These are phyloP conservation scores for Fusarium subtropicale DNA, from an alignment of 2,329 filamentous ascomycete species.

Conservation along the genomic window DNA sequence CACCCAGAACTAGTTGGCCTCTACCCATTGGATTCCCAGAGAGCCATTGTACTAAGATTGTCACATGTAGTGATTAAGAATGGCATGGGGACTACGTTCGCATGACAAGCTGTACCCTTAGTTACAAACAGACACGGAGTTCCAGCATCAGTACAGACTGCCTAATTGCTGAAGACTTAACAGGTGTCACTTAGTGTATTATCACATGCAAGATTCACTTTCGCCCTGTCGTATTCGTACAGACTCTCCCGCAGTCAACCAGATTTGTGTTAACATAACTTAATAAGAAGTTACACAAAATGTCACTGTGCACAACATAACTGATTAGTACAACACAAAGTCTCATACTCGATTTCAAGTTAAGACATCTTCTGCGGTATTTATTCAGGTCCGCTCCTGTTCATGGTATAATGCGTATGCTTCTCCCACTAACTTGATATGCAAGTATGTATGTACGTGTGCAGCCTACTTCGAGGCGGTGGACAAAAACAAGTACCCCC, in stretches of 20 bases:
- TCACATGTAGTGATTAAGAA: slow-evolving; percentile 23
- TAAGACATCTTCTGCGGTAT: slow-evolving; percentile 9
- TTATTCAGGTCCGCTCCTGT: slow-evolving; percentile 35
- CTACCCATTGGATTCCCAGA: background rate
- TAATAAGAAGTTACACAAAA: background rate
- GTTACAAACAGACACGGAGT: background rate
- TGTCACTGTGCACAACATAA: background rate
- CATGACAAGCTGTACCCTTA: background rate
- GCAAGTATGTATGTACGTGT: slow-evolving; percentile 24
- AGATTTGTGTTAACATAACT: background rate
- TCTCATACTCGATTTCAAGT: slow-evolving; percentile 3
- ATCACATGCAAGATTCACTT: slow-evolving; percentile 22
- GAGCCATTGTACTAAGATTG: background rate
- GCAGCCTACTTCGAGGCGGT: slow-evolving; percentile 18
- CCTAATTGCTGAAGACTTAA: background rate
- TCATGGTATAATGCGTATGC: slow-evolving; percentile 36
- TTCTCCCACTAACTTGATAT: slow-evolving; percentile 20
- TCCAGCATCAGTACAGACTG: background rate
- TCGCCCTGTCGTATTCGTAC: slow-evolving; percentile 15
- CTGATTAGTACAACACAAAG: background rate
- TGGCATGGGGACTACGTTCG: slow-evolving; percentile 20
- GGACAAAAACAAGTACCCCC: slow-evolving; percentile 26
- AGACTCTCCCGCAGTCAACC: slow-evolving; percentile 16
- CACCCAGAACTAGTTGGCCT: background rate
- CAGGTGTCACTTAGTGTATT: background rate